These are phyloP conservation scores for Blastomyces silverae DNA, from an alignment of 2,329 filamentous ascomycete species.

Conservation along the genomic window DNA sequence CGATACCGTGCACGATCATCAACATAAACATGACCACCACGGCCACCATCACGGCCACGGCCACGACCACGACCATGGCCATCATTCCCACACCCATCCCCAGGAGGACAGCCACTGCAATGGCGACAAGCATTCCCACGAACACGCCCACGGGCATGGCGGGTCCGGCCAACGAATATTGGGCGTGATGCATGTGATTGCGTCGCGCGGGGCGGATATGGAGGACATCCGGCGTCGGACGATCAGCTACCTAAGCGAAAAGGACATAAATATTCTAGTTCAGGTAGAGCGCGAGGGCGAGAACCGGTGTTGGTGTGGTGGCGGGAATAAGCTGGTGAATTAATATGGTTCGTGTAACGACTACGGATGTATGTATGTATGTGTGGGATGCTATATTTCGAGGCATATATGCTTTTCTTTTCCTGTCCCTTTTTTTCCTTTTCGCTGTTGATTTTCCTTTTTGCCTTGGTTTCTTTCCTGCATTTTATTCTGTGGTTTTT, in stretches of 20 bases:
- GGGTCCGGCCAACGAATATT: constrained; percentile 48
- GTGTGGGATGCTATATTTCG: background rate
- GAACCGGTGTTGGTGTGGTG: constrained; percentile 56
- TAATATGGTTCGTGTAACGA: background rate
- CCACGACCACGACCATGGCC: constrained; percentile 29
- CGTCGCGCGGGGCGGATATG: constrained; percentile 61
- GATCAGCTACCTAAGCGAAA: constrained; percentile 59
- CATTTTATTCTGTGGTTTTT: background rate
- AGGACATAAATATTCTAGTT: constrained; percentile 73
- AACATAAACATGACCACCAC: constrained; percentile 30
- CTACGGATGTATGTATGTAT: background rate
- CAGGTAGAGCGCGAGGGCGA: constrained; percentile 86
- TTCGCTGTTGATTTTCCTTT: background rate
- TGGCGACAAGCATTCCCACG: constrained; percentile 26
- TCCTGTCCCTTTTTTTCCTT: background rate
- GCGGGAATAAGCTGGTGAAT: constrained; percentile 33
- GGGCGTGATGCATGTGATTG: constrained; percentile 81
- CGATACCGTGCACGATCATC: constrained; percentile 46
- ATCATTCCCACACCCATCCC: constrained; percentile 26
- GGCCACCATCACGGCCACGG: constrained; percentile 28
- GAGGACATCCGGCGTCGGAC: constrained; percentile 82
- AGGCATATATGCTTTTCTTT: background rate
- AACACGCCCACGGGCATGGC: constrained; percentile 23
- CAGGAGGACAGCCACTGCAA: constrained; percentile 22
- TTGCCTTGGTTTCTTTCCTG: background rate